Conservation (phyloP, 2,329 filamentous ascomycete genomes). For the Neonectria punicea region DNA sequence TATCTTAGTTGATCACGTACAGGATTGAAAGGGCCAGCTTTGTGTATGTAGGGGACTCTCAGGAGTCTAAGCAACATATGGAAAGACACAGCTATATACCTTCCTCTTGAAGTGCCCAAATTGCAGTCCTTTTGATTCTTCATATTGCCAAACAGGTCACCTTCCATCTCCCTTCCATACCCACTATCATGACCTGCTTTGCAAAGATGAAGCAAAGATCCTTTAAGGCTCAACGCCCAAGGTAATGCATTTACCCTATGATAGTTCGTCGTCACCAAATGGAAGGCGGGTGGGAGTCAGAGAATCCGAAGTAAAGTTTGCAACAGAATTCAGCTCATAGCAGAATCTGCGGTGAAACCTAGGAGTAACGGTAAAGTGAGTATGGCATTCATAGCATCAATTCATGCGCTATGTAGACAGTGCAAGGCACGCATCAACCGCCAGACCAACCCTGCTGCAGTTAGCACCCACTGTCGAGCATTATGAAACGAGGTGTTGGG, state of each 20-base stretch:
- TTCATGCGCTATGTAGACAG: constrained; percentile 58
- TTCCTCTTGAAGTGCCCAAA: no score
- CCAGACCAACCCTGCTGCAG: constrained; percentile 75
- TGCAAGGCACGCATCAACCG: constrained; percentile 87
- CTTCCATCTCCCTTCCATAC: not conserved
- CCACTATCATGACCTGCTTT: not conserved
- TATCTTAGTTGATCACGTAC: not conserved
- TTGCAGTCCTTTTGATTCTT: no score
- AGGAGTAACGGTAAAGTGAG: constrained; percentile 5
- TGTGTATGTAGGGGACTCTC: not conserved
- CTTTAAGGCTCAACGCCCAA: not conserved
- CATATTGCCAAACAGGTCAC: not conserved
- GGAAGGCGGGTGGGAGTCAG: no score
- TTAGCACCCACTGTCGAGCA: constrained; percentile 24
- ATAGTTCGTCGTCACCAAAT: not conserved
- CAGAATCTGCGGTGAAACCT: not conserved
- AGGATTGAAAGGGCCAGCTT: not conserved
- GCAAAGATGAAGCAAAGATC: not conserved
- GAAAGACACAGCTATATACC: no score
- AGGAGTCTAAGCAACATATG: not conserved
- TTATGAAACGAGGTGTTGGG: not conserved
- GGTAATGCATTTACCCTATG: not conserved
- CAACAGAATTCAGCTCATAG: not conserved
- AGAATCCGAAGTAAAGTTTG: not conserved
- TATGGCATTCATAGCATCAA: constrained; percentile 17